A percentile compares a stretch with the other conserved stretches of the same genome.
phyloP scores from a whole-genome alignment of 2,329 filamentous ascomycete genomes.

The Coccinonectria pachysandricola region DNA sequence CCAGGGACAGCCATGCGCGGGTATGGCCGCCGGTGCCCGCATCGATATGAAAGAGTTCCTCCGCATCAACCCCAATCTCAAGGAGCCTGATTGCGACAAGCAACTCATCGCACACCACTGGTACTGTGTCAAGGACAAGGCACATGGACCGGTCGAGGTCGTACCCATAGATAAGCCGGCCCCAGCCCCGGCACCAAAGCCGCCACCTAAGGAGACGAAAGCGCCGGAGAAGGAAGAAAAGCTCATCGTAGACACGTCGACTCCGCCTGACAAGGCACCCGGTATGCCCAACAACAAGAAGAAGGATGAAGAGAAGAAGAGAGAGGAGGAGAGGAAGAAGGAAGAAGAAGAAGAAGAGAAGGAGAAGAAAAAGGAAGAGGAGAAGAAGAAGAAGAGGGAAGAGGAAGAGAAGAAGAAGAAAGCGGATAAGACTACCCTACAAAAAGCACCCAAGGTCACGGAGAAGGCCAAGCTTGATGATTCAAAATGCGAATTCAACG shows the following conservation, averaged over 20 bases:
- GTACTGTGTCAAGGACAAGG: constrained; percentile 13
- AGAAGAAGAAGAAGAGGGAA: neutral
- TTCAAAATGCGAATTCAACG: constrained; percentile 4
- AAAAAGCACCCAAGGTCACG: constrained; percentile 1
- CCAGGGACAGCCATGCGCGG: constrained; percentile 3
- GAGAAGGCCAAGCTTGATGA: constrained; percentile 1
- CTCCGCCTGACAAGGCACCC: no score
- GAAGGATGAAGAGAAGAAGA: no score
- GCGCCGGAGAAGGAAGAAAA: no score
- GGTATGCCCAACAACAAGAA: no score
- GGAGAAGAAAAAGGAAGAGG: neutral
- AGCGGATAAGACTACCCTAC: neutral
- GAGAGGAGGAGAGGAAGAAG: no score
- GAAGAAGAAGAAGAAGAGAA: neutral
- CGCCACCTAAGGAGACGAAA: no score
- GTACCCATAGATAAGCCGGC: neutral
- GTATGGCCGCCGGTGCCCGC: constrained; percentile 2
- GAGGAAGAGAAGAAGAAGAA: constrained; percentile 1
- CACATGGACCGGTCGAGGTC: constrained; percentile 1
- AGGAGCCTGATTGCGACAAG: constrained; percentile 1
- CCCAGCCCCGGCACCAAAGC: neutral
- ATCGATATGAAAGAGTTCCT: constrained; percentile 5
- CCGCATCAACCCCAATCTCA: constrained; percentile 5
- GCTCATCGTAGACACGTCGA: no score
- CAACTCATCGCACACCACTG: constrained; percentile 4